phyloP scores from a whole-genome alignment of 2,329 filamentous ascomycete species.

The Penicillium sp. region DNA sequence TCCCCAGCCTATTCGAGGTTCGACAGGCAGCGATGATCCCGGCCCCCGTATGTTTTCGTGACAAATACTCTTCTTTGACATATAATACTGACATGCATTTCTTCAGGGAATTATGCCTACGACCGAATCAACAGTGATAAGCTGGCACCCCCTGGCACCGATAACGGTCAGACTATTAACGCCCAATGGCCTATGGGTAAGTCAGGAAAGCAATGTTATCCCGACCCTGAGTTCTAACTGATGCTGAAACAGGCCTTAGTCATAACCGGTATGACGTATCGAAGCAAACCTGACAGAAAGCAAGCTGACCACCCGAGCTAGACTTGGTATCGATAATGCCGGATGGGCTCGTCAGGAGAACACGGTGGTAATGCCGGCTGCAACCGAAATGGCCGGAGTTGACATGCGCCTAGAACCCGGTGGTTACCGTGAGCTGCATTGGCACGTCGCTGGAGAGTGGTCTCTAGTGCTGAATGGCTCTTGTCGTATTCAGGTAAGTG shows the following conservation, averaged over 20 bases:
- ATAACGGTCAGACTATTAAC: constrained; percentile 43
- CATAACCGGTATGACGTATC: constrained; percentile 42
- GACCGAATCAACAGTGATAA: constrained; percentile 58
- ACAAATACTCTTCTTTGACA: too few relatives aligned
- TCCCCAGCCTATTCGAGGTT: constrained; percentile 59
- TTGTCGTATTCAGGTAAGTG: constrained; percentile 34
- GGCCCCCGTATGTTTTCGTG: constrained; percentile 45
- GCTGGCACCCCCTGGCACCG: constrained; percentile 56
- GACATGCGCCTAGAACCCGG: constrained; percentile 60
- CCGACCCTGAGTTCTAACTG: background rate
- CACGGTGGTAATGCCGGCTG: constrained; percentile 49
- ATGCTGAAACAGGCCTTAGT: constrained; percentile 37
- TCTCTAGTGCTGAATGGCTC: constrained; percentile 41
- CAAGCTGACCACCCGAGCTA: constrained; percentile 5
- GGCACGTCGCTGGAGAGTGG: constrained; percentile 44
- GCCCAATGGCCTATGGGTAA: constrained; percentile 56
- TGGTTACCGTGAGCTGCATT: constrained; percentile 65
- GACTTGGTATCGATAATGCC: constrained; percentile 45
- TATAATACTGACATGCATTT: too few relatives aligned
- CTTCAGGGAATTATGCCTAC: constrained; percentile 47
- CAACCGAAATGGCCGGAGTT: constrained; percentile 57
- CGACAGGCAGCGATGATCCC: constrained; percentile 51
- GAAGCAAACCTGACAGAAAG: background rate
- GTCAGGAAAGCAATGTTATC: background rate
- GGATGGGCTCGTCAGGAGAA: constrained; percentile 61